Base-by-base conservation (phyloP, 768 basidiomycete species). In the Termitomyces sp. region DNA sequence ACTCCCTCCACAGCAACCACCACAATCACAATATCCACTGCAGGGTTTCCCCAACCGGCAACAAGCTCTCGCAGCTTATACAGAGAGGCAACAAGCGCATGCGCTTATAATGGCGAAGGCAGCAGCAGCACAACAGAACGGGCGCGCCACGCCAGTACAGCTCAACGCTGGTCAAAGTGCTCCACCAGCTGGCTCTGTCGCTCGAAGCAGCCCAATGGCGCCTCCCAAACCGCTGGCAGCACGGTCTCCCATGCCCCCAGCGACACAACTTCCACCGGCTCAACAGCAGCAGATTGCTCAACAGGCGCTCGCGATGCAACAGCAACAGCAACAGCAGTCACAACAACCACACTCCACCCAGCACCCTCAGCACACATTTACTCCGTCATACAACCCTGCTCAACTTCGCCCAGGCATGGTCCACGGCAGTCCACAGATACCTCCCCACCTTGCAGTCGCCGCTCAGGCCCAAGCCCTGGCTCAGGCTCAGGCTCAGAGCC, bases 121-220 rank as follows among this genome's bases (percentile, higher is more conserved):
- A 42, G 55, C 54, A 48, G 20, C 36, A 42, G 39, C 61, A 45
- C 65, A 69, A 54, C 64, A 64, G 53, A 67, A 65, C 47, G 72
- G 70, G 8, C 67, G 72, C 44, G 59, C 64, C 20, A 75, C 73
- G 10, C 69, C 67, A 16, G 57, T 27, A 4, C 73, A 70, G 61
- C 48, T 58, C 53, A 62, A 64, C 16, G 53, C 49, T 13, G 57
- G 55, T 13, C 52, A 48, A 36, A 50, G 20, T 34, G 48, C 51
- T 16, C 45, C 53, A 12, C 49, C 63, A 8, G 48, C 64, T 9
- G 42, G 70, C 16, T 67, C 70, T 13, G 45, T 53, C 12, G 63
- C 64, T 26, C 71, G 76, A 12, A 69, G 60, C 43, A 79, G 77
- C 53, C 79, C 79, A 0, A 62, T 73, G 59, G 67, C 72, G 12